Percentiles rank a stretch among this genome's conserved stretches.
Evolutionary conservation across 2,329 filamentous ascomycete genomes (phyloP).

Genomic region (Colletotrichum destructivum): DNA sequence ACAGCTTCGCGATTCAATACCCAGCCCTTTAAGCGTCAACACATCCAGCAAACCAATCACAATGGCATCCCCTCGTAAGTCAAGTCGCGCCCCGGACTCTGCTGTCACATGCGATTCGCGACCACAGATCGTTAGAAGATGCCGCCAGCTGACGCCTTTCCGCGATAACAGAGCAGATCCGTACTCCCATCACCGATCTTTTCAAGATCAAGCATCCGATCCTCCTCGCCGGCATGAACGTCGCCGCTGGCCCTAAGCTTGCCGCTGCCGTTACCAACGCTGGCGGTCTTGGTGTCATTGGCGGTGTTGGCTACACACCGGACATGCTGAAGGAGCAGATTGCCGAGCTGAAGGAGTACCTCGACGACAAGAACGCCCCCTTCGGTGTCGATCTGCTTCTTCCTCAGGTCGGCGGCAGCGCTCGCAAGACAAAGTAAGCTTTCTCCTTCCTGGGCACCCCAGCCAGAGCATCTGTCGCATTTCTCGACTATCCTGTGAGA

Average conservation of each 20-base stretch:
- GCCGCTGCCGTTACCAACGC: slow-evolving; percentile 98
- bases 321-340: slow-evolving; percentile 98
- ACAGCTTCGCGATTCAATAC: slow-evolving; percentile 35
- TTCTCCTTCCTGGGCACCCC: not conserved
- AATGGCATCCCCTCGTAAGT: slow-evolving; percentile 88
- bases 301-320: slow-evolving; percentile 94
- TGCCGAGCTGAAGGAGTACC: slow-evolving; percentile 89
- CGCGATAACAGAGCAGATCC: slow-evolving; percentile 79
- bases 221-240: slow-evolving; percentile 98
- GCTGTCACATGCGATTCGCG: slow-evolving; percentile 38
- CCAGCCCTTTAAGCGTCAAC: slow-evolving; percentile 6
- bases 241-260: slow-evolving; percentile 95
- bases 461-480: not conserved
- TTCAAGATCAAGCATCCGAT: slow-evolving; percentile 98
- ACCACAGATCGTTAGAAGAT: not conserved
- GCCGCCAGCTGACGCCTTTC: slow-evolving; percentile 44
- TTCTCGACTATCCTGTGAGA: not conserved
- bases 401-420: slow-evolving; percentile 93
- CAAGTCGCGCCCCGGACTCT: slow-evolving; percentile 11
- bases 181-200: slow-evolving; percentile 93
- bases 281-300: slow-evolving; percentile 95
- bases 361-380: slow-evolving; percentile 91
- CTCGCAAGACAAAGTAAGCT: slow-evolving; percentile 89
- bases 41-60: slow-evolving; percentile 46
- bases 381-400: slow-evolving; percentile 96